Conservation (phyloP, 83 land plant genomes). For the Thuja plicata region DNA sequence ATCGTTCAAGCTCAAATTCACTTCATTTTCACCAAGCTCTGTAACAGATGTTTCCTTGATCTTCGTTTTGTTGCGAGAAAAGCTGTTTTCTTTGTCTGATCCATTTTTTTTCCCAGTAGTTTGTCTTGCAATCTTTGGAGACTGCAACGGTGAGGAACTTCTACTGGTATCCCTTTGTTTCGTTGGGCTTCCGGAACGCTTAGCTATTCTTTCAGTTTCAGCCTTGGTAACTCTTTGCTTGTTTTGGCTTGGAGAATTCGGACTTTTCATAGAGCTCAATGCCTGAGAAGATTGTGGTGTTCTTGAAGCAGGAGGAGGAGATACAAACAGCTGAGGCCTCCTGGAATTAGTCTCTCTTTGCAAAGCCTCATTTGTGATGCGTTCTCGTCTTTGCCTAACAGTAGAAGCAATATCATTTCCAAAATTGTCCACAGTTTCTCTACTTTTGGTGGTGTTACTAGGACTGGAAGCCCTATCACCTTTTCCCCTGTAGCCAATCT, state of each 20-base stretch:
- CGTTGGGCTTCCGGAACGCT: constrained; percentile 8
- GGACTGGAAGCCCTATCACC: constrained; percentile 4
- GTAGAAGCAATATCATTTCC: constrained; percentile 12
- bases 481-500: constrained; percentile 8
- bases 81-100: constrained; percentile 2
- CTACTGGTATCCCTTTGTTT: not conserved
- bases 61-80: not conserved
- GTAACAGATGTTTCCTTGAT: constrained; percentile 5
- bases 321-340: constrained; percentile 13
- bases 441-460: not conserved
- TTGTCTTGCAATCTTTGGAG: constrained; percentile 10
- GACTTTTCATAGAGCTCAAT: not conserved
- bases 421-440: not conserved
- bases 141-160: constrained; percentile 2
- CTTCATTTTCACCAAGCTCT: constrained; percentile 6
- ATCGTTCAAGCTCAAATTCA: not conserved
- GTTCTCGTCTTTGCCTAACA: constrained; percentile 22
- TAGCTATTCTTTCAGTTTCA: constrained; percentile 13
- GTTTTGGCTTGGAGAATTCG: constrained; percentile 1
- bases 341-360: constrained; percentile 19
- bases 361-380: constrained; percentile 4
- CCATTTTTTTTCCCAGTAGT: not conserved
- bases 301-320: constrained; percentile 5
- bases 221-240: constrained; percentile 8
- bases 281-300: constrained; percentile 1